These are phyloP conservation scores for Raffaelea arxii DNA, from an alignment of 2,329 filamentous ascomycete genomes.

Conservation along the genomic window DNA sequence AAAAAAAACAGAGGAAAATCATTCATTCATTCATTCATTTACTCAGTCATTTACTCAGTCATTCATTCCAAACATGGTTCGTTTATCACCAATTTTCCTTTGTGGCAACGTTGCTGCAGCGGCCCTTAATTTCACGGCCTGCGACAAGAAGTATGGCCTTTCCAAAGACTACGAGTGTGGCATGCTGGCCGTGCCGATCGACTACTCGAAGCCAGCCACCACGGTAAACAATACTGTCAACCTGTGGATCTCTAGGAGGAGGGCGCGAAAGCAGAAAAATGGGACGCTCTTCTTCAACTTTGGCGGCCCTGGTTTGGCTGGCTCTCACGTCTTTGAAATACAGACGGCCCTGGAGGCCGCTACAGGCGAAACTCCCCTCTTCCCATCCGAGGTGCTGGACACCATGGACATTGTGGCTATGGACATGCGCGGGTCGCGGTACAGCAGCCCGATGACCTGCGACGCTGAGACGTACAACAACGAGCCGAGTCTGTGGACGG, in stretches of 20 bases:
- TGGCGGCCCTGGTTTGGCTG: not conserved
- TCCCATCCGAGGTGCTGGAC: not conserved
- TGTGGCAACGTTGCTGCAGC: too few species aligned
- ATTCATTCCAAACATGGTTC: too few species aligned
- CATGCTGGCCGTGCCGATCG: not conserved
- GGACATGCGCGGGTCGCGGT: not conserved
- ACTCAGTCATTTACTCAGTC: too few species aligned
- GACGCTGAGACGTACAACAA: not conserved
- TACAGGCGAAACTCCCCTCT: too few species aligned
- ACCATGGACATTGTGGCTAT: not conserved
- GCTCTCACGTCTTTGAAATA: not conserved
- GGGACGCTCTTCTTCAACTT: not conserved
- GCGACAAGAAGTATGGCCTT: not conserved
- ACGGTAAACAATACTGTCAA: not conserved
- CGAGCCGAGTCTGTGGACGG: not conserved
- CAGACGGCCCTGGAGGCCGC: not conserved
- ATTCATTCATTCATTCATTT: too few species aligned
- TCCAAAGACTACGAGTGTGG: not conserved
- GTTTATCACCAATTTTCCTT: too few species aligned
- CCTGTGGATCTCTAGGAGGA: not conserved
- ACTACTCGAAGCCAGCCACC: not conserved
- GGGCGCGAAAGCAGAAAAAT: not conserved
- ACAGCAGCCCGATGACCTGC: not conserved
- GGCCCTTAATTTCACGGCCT: too few species aligned
- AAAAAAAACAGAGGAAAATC: not conserved